Evolutionary conservation across 257 asterid species (phyloP), one percentile per base, ranked within the genome.

Genomic region (Gentiana macrophylla): DNA sequence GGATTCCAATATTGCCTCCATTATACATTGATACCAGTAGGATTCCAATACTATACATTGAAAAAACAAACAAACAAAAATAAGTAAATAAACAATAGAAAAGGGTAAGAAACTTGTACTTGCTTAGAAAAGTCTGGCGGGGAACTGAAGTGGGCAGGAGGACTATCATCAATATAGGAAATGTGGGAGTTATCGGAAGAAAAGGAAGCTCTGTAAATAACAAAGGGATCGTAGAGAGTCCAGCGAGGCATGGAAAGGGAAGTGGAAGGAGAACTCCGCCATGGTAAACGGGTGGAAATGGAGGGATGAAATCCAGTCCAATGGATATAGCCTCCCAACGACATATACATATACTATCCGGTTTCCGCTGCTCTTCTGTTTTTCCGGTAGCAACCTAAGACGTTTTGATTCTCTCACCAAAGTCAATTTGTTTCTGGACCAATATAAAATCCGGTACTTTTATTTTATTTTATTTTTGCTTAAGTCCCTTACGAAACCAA

Each of bases 261-360:
- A 50, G 36, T 35, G 49, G 65, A 52, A 50, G 72, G 46, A 50
- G 10, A 34, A 6, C 32, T 32, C 6, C 63, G 46, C 68, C 68
- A 45, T 12, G 47, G 62, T 38, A 46, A 11, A 55, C 9, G 45
- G 35, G 33, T 49, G 32, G 55, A 11, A 15, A 47, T 2, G 11
- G 48, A 15, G 57, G 56, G 36, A 24, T 57, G 12, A 12, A 7
- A n/a, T 5, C 11, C 61, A 49, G 46, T 50, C 48, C 50, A 52
- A 47, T 35, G 44, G 2, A 49, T 9, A 12, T 32, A 52, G 65
- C 65, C 24, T 36, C 65, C 32, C 24, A 9, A 63, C 35, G 48
- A 52, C 70, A 53, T 59, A 4, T 3, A 35, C 43, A 24, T 24
- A 0, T 24, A 24, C 24, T 24, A 24, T 24, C 24, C 24, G 24